Base-by-base conservation (phyloP, 31 red algal species). In the Asparagopsis taxiformis region DNA sequence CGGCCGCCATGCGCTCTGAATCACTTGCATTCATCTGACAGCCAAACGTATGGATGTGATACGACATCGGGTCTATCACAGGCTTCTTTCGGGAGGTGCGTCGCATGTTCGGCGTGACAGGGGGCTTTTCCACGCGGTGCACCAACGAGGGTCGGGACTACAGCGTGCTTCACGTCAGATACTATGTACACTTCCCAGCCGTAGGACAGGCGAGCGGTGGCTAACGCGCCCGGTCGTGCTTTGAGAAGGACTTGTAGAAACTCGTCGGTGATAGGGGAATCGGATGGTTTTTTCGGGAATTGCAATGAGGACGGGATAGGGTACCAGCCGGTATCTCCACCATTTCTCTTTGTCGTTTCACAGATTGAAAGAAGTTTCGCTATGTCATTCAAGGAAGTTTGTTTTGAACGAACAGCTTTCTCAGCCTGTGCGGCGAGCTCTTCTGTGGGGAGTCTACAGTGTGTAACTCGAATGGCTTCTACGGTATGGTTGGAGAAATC, bases 21-120 rank as follows among this genome's bases (percentile, higher is more conserved):
- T 98, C 89, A 16, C 84, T 87, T 8, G 52, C 76, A 41, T 98
- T 98, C 94, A 98, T 98, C 65, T 90, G 89, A 46, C 94, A 98
- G 19, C 89, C 94, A 13, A 89, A 76, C 28, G 94, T 98, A 26
- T 85, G 69, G 35, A 95, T 85, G 39, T 62, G 71, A 39, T 75
- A 91, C 2, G 78, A 82, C 31, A 31, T 32, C 3, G 64, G 65
- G 33, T 59, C 52, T 1, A 69, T 81, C 15, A 41, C 26, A 51
- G 76, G 77, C 29, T 55, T 74, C 46, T 65, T 74, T 13, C 48
- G 57, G 17, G 51, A 68, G 15, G 51, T 57, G 15, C 63, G 51
- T 20, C 70, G 62, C 41, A 72, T 74, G 16, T 59, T 60, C 13
- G 60, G 51, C 0, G 54, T 66, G 20, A 74, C 51, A 8, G 64